Evolutionary conservation across 495 filamentous ascomycete genomes (phyloP).

Genomic region (Hypoxylon fuscum): DNA sequence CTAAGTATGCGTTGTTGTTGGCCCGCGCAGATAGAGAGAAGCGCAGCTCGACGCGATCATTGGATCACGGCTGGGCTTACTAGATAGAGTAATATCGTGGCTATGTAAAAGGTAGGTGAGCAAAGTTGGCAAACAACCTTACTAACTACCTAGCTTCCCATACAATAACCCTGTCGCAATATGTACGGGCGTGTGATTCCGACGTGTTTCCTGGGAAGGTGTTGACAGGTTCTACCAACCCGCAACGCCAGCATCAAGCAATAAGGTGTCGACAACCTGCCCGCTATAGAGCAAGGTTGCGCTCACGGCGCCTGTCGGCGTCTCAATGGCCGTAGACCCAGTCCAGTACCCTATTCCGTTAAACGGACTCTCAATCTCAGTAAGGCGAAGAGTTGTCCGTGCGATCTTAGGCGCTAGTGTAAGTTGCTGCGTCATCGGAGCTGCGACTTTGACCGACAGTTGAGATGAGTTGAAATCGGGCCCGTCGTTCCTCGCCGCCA

Average conservation of each 20-base stretch:
- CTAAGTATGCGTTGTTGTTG: conserved; percentile 2
- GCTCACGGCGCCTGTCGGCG: conserved; percentile 34
- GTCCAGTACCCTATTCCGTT: conserved; percentile 26
- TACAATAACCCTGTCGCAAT: background rate
- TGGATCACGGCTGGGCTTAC: conserved; percentile 29
- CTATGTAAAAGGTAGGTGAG: conserved; percentile 9
- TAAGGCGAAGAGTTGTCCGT: conserved; percentile 17
- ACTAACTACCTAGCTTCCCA: conserved; percentile 15
- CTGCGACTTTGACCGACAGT: conserved; percentile 30
- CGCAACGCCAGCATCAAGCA: conserved; percentile 37
- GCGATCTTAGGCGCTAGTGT: conserved; percentile 45
- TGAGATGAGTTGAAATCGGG: conserved; percentile 12
- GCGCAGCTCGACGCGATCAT: conserved; percentile 3
- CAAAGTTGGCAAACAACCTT: conserved; percentile 9
- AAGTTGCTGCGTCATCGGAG: conserved; percentile 39
- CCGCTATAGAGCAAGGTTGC: conserved; percentile 26
- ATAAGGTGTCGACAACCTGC: conserved; percentile 34
- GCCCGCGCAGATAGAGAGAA: background rate
- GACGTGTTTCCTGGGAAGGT: background rate
- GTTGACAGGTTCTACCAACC: conserved; percentile 34
- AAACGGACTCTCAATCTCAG: conserved; percentile 18
- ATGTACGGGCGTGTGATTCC: conserved; percentile 6
- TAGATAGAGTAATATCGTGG: conserved; percentile 13
- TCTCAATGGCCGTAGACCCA: conserved; percentile 24
- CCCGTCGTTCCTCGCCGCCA: conserved; percentile 29